Conservation (phyloP, 345 rosid species). For the Populus ilicifolia region DNA sequence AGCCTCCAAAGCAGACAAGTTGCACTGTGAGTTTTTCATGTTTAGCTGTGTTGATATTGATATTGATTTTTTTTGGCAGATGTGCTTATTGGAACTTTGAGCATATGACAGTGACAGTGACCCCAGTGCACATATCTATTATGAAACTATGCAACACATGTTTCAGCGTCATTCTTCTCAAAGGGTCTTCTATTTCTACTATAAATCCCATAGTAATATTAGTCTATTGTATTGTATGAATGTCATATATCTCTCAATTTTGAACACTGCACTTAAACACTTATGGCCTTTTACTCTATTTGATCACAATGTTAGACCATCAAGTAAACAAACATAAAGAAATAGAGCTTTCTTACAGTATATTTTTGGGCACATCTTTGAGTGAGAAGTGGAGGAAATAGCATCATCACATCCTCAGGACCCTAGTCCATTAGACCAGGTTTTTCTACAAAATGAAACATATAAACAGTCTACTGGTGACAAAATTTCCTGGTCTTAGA, state of each 20-base stretch:
- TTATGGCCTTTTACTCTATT: neutral
- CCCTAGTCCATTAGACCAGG: slow-evolving; percentile 58
- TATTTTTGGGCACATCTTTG: slow-evolving; percentile 68
- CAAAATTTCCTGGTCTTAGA: neutral
- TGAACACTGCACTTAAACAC: neutral
- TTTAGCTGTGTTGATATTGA: neutral
- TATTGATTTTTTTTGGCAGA: neutral
- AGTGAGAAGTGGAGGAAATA: slow-evolving; percentile 79
- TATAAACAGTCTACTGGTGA: neutral
- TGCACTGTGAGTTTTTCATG: slow-evolving; percentile 59
- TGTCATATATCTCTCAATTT: neutral
- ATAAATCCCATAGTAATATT: neutral
- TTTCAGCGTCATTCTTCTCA: neutral
- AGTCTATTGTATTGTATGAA: neutral
- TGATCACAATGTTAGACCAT: neutral
- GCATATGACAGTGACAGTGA: neutral
- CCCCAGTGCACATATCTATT: neutral
- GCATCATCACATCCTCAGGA: slow-evolving; percentile 74
- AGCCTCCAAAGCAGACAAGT: slow-evolving; percentile 57
- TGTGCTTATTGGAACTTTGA: neutral
- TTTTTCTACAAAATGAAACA: slow-evolving; percentile 34
- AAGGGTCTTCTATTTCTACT: neutral
- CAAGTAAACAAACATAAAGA: neutral
- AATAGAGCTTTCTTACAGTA: slow-evolving; percentile 51
- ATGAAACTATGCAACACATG: neutral